phyloP scores from a whole-genome alignment of 2,329 filamentous ascomycete genomes.

The Beauveria pseudobassiana region DNA sequence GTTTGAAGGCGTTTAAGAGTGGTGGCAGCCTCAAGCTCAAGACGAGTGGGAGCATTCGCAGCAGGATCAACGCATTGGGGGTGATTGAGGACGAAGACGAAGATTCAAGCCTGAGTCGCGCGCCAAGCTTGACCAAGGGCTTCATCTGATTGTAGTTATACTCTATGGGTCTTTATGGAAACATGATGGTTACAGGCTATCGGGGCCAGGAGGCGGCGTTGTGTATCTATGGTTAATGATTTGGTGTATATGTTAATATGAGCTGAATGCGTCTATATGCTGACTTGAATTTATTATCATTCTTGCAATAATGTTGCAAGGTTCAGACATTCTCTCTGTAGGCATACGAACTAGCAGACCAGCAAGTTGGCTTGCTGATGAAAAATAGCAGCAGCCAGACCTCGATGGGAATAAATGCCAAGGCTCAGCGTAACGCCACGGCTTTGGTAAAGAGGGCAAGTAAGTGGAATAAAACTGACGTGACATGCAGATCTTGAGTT shows the following conservation, averaged over 20 bases:
- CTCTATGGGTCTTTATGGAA: not conserved
- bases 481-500: too few species aligned
- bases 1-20: conserved; percentile 66
- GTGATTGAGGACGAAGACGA: conserved; percentile 34
- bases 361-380: too few species aligned
- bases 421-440: too few species aligned
- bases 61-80: conserved; percentile 26
- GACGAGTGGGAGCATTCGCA: conserved; percentile 34
- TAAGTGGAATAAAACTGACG: too few species aligned
- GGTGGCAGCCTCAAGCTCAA: conserved; percentile 16
- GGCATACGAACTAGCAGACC: too few species aligned
- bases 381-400: too few species aligned
- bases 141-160: conserved; percentile 47
- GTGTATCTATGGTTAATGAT: conserved; percentile 9
- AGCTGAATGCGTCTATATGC: not conserved
- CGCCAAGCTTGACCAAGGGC: conserved; percentile 68
- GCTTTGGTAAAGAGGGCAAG: too few species aligned
- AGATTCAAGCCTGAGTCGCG: conserved; percentile 54
- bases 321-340: too few species aligned
- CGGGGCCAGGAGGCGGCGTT: not conserved
- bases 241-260: conserved; percentile 10
- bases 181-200: not conserved
- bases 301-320: too few species aligned
- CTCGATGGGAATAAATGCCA: too few species aligned
- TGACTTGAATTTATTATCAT: too few species aligned